Conservation (phyloP, 2,329 filamentous ascomycete species). For the Plectosphaerella sp. region DNA sequence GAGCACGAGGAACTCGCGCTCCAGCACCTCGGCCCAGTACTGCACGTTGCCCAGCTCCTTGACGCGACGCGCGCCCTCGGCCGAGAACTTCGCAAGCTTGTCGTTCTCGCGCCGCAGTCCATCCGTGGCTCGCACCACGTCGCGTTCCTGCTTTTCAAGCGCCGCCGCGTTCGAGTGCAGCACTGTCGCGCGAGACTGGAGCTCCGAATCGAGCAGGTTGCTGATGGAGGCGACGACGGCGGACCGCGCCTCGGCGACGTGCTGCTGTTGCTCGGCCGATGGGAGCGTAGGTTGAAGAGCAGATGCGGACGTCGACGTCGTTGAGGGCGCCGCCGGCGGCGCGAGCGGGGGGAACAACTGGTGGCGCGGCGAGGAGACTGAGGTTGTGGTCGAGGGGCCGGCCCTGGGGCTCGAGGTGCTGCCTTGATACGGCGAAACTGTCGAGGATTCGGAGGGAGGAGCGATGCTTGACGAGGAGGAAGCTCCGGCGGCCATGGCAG, state of each 20-base stretch:
- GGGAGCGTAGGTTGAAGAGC: neutral
- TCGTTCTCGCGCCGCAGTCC: constrained; percentile 60
- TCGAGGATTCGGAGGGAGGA: neutral
- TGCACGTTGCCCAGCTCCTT: constrained; percentile 80
- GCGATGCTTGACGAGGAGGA: neutral
- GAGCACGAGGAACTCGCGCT: constrained; percentile 59
- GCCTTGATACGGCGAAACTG: constrained; percentile 1
- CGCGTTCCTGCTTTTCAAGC: constrained; percentile 63
- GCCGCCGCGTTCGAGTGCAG: constrained; percentile 66
- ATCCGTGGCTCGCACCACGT: constrained; percentile 56
- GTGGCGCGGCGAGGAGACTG: constrained; percentile 6
- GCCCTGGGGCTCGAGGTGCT: constrained; percentile 9
- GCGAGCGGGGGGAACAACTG: neutral
- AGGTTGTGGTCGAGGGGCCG: constrained; percentile 8
- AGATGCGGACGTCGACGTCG: neutral
- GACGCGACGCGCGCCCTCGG: constrained; percentile 57
- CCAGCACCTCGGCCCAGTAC: constrained; percentile 83
- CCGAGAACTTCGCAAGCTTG: constrained; percentile 59
- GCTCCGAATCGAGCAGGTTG: constrained; percentile 64
- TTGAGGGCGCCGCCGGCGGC: neutral
- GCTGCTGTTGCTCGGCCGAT: constrained; percentile 34
- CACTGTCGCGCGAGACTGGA: constrained; percentile 62
- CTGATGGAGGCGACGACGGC: constrained; percentile 61
- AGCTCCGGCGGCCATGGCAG: neutral
- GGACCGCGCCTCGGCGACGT: constrained; percentile 52